phyloP scores from a whole-genome alignment of 192 early-diverging fungal genomes.

The Chytriomyces sp. region DNA sequence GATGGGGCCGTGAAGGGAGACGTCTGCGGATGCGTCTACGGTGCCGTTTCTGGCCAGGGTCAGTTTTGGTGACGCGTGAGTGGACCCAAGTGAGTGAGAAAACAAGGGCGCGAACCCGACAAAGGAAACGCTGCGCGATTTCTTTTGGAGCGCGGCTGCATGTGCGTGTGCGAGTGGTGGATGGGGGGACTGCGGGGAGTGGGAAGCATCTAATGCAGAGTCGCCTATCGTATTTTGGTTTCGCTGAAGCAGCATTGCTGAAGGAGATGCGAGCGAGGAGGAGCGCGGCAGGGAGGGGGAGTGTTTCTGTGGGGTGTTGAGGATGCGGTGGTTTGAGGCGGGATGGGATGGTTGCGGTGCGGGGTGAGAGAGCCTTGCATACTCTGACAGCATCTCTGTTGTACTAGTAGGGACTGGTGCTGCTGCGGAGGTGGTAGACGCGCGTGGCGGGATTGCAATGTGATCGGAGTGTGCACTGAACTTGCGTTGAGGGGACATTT shows the following conservation, averaged over 20 bases:
- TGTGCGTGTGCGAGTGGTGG: too few species aligned
- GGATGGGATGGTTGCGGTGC: too few species aligned
- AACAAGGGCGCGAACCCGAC: not conserved
- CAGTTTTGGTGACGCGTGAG: too few species aligned
- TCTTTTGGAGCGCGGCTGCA: too few species aligned
- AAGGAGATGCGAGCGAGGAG: not conserved
- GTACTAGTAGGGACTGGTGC: too few species aligned
- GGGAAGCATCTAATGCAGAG: too few species aligned
- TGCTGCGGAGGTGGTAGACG: not conserved
- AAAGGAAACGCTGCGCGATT: conserved; percentile 19
- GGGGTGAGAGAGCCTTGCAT: too few species aligned
- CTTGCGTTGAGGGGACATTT: conserved; percentile 27
- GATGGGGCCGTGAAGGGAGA: not conserved
- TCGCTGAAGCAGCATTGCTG: too few species aligned
- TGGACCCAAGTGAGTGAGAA: not conserved
- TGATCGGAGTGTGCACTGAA: not conserved
- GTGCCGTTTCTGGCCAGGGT: not conserved
- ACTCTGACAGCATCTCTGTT: too few species aligned
- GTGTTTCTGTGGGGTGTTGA: not conserved
- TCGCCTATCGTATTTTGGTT: too few species aligned
- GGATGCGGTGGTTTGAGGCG: conserved; percentile 1
- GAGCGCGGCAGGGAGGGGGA: not conserved
- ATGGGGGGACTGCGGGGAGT: too few species aligned
- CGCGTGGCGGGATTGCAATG: conserved; percentile 6
- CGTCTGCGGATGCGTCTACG: not conserved